Base-by-base conservation (phyloP, 179 eudicot genomes). In the Silene vulgaris region DNA sequence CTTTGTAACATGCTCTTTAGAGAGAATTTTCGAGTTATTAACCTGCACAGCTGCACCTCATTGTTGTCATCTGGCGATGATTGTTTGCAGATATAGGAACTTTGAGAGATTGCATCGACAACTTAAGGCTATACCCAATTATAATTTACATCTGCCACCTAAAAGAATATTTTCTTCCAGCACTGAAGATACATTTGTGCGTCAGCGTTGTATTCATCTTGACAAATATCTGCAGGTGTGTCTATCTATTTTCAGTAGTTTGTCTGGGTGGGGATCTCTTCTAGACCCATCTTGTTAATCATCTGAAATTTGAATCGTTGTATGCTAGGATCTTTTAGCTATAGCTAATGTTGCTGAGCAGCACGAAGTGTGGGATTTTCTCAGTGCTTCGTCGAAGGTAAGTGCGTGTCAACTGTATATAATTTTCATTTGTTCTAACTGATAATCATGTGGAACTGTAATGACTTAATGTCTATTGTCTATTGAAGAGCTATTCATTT, bases 291-390 rank as follows among this genome's bases (percentile, higher is more conserved):
- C 40, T 72, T 64, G 43, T 63, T 79, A 63, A 64, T 76, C 65
- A 35, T 72, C 20, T 73, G 48, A 71, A 67, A 30, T 16, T 20
- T 37, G 40, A 71, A 23, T 68, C 52, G 65, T 79, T 17, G 30
- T 78, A 73, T 84, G 56, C 63, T 82, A 96, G 99, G 98, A 96
- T 82, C 96, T 96, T 77, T 79, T 96, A 80, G 90, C 97, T 71
- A 96, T 96, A 75, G 92, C 98, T 71, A 96, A 96, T 85, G 97
- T 96, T 74, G 99, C 97, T 68, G 99, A 96, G 85, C 98, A 88
- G 82, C 99, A 96, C 81, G 99, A 96, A 86, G 97, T 96, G 61
- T 90, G 96, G 99, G 99, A 96, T 84, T 96, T 96, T 85, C 84
- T 96, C 66, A 87, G 97, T 82, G 90, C 76, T 79, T 86, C 98